These are phyloP conservation scores for Spinellus fusiger DNA, from an alignment of 192 early-diverging fungal species.

Conservation along the genomic window DNA sequence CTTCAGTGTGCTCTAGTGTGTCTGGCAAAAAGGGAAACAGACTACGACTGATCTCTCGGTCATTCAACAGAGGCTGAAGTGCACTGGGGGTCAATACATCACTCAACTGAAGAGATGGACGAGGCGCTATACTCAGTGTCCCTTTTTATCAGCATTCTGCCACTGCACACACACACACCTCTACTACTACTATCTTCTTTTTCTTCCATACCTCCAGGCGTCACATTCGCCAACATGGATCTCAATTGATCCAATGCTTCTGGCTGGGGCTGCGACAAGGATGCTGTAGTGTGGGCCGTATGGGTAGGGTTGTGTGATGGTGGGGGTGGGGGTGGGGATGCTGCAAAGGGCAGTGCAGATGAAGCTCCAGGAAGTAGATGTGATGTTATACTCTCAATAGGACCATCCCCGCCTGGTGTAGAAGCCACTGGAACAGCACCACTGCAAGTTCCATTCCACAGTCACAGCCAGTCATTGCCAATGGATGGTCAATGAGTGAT, in stretches of 20 bases:
- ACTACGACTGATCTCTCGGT: not conserved
- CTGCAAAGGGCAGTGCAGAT: not conserved
- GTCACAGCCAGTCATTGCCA: no score
- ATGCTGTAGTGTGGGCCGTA: not conserved
- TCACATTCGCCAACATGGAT: not conserved
- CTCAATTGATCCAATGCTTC: not conserved
- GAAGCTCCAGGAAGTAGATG: not conserved
- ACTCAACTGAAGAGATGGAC: not conserved
- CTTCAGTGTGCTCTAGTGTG: conserved; percentile 1
- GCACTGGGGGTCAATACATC: conserved; percentile 7
- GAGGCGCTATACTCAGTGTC: not conserved
- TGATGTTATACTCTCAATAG: conserved; percentile 5
- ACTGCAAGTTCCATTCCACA: not conserved
- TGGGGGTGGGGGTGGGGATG: not conserved
- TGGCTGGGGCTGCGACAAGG: not conserved
- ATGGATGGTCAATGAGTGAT: no score
- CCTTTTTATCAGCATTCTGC: not conserved
- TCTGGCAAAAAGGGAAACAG: conserved; percentile 22
- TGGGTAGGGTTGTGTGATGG: not conserved
- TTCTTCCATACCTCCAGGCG: not conserved
- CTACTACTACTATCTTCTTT: not conserved
- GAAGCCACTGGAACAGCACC: conserved; percentile 11
- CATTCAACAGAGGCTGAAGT: conserved; percentile 7
- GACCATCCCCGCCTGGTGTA: conserved; percentile 6
- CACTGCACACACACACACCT: not conserved